phyloP scores from a whole-genome alignment of 768 basidiomycete species.

The Boletus tomentosulus region DNA sequence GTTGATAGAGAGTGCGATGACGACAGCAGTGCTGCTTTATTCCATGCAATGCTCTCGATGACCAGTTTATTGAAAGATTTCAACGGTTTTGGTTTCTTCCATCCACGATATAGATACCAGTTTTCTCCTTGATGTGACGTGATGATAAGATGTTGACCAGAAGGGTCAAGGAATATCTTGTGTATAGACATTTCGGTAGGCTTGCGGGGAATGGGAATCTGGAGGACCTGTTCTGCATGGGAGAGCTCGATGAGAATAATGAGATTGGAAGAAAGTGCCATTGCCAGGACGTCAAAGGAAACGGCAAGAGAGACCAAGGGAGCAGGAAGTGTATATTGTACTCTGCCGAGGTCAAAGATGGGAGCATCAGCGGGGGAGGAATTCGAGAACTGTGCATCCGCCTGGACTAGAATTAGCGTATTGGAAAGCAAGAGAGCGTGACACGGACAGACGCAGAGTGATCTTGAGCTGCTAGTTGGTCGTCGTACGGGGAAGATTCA shows the following conservation, averaged over 20 bases:
- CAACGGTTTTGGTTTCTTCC: slow-evolving; percentile 79
- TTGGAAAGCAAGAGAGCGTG: not conserved
- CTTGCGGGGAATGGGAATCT: slow-evolving; percentile 73
- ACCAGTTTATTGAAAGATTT: slow-evolving; percentile 75
- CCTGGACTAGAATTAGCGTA: slow-evolving; percentile 24
- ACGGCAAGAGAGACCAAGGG: slow-evolving; percentile 79
- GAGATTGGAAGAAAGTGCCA: slow-evolving; percentile 72
- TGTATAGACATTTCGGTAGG: slow-evolving; percentile 71
- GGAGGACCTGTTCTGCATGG: slow-evolving; percentile 80
- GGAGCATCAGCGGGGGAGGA: slow-evolving; percentile 42
- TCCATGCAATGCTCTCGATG: slow-evolving; percentile 93
- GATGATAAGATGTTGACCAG: slow-evolving; percentile 84
- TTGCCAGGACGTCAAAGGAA: slow-evolving; percentile 81
- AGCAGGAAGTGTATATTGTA: slow-evolving; percentile 86
- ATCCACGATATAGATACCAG: slow-evolving; percentile 81
- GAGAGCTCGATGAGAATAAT: slow-evolving; percentile 89
- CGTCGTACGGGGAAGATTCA: slow-evolving; percentile 60
- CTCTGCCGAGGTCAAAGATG: slow-evolving; percentile 80
- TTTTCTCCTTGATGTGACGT: slow-evolving; percentile 88
- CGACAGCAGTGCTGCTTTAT: slow-evolving; percentile 60
- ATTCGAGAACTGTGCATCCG: slow-evolving; percentile 21
- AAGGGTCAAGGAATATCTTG: slow-evolving; percentile 89
- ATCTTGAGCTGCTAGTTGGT: slow-evolving; percentile 46
- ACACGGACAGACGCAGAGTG: slow-evolving; percentile 25
- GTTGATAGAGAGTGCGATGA: slow-evolving; percentile 70